Evolutionary conservation across 208 protist genomes (phyloP).

Genomic region (Leishmania turanica): DNA sequence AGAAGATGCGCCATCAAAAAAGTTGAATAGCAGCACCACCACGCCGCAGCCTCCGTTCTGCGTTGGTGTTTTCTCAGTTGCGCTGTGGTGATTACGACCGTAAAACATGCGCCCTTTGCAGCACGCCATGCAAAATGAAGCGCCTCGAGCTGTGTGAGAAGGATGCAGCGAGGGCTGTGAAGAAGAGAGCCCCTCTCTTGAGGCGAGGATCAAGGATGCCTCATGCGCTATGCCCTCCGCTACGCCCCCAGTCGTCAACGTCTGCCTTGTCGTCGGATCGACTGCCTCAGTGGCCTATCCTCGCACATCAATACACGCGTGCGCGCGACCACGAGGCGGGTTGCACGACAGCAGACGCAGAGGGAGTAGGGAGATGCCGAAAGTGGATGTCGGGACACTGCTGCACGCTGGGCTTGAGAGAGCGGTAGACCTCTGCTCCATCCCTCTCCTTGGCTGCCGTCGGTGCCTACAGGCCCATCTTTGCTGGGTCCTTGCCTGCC

Average conservation of each 20-base stretch:
- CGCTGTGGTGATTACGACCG: background rate
- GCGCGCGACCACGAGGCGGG: background rate
- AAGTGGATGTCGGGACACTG: background rate
- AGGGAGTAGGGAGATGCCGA: background rate
- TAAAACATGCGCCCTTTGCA: background rate
- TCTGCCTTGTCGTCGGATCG: background rate
- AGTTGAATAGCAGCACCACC: background rate
- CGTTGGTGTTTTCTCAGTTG: background rate
- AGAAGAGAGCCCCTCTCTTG: background rate
- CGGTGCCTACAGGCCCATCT: constrained; percentile 60
- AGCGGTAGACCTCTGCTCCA: background rate
- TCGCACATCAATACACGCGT: background rate
- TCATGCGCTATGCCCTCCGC: background rate
- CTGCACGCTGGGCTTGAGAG: background rate
- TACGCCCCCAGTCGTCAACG: background rate
- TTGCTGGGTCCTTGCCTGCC: constrained; percentile 74
- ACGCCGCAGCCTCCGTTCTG: no score
- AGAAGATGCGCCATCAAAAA: background rate
- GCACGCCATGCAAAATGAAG: no score
- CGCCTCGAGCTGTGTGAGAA: background rate
- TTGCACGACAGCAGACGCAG: background rate
- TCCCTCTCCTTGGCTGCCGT: background rate
- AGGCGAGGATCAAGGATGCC: background rate
- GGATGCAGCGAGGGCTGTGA: background rate
- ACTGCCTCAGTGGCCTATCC: background rate